A percentile compares a stretch with the other conserved stretches of the same genome.
phyloP scores from a whole-genome alignment of 2,329 filamentous ascomycete genomes.

The Ophiocordyceps camponoti-saundersi region DNA sequence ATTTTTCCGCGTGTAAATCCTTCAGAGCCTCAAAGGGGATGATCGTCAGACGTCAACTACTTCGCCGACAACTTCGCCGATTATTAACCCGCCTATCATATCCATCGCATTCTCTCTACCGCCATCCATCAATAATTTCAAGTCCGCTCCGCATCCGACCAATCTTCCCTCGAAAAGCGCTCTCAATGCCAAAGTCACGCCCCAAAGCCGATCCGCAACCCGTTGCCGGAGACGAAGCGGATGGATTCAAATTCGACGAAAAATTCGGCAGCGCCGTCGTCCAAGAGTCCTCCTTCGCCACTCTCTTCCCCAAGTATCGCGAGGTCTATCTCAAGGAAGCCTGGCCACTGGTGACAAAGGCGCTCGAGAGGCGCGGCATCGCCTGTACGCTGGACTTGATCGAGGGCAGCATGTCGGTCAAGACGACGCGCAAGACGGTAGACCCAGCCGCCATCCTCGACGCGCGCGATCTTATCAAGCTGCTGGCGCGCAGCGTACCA shows the following conservation, averaged over 20 bases:
- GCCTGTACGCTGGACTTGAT: conserved; percentile 87
- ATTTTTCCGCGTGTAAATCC: too few relatives aligned
- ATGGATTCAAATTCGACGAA: conserved; percentile 70
- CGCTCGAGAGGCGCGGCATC: conserved; percentile 75
- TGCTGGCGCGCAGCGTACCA: conserved; percentile 80
- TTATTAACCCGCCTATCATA: background rate
- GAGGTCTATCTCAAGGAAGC: conserved; percentile 85
- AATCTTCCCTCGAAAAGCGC: background rate
- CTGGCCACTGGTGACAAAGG: conserved; percentile 80
- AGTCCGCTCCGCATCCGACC: background rate
- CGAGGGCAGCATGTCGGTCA: conserved; percentile 91
- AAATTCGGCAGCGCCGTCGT: conserved; percentile 74
- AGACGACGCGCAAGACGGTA: conserved; percentile 80
- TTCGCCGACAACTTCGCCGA: too few relatives aligned
- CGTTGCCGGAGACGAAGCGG: conserved; percentile 32
- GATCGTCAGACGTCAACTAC: background rate
- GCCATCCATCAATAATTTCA: background rate
- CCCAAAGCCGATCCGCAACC: conserved; percentile 74
- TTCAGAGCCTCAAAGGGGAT: background rate
- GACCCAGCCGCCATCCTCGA: conserved; percentile 90
- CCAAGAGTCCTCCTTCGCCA: conserved; percentile 82
- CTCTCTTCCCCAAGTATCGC: conserved; percentile 88
- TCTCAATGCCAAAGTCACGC: conserved; percentile 41
- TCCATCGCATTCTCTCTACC: background rate
- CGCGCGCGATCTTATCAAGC: conserved; percentile 82